Evolutionary conservation across 345 rosid genomes (phyloP).

Genomic region (Eucalyptus regnans): DNA sequence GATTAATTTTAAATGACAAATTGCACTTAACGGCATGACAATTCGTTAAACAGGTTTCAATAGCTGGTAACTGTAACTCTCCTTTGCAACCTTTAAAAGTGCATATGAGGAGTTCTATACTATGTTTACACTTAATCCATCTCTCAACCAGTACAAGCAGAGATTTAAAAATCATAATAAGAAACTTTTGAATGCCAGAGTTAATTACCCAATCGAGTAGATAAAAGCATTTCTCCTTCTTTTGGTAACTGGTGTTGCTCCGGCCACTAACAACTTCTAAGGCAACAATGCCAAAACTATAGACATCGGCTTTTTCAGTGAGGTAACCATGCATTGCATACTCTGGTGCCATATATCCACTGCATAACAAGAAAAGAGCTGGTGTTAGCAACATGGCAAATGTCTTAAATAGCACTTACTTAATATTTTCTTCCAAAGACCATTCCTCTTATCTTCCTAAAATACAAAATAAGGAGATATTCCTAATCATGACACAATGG

Average conservation of each 20-base stretch:
- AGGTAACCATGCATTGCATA: constrained; percentile 23
- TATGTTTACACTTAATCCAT: not conserved
- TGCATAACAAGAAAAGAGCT: not conserved
- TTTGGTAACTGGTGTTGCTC: constrained; percentile 1
- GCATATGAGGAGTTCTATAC: not conserved
- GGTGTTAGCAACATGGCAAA: not conserved
- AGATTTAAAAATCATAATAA: not conserved
- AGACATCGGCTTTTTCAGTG: constrained; percentile 18
- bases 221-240: not conserved
- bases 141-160: not conserved
- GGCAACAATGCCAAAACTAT: constrained; percentile 16
- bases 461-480: not conserved
- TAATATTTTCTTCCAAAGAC: not conserved
- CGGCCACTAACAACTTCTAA: constrained; percentile 14
- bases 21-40: not conserved
- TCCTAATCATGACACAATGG: not conserved
- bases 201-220: constrained; percentile 19
- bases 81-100: not conserved
- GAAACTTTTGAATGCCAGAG: not conserved
- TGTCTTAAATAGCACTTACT: not conserved
- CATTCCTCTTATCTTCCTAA: not conserved
- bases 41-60: not conserved
- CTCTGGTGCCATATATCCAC: constrained; percentile 33
- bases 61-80: not conserved
- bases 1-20: not conserved